These are phyloP conservation scores for Dryas alaskensis DNA, from an alignment of 306 rosid genomes.

Conservation along the genomic window DNA sequence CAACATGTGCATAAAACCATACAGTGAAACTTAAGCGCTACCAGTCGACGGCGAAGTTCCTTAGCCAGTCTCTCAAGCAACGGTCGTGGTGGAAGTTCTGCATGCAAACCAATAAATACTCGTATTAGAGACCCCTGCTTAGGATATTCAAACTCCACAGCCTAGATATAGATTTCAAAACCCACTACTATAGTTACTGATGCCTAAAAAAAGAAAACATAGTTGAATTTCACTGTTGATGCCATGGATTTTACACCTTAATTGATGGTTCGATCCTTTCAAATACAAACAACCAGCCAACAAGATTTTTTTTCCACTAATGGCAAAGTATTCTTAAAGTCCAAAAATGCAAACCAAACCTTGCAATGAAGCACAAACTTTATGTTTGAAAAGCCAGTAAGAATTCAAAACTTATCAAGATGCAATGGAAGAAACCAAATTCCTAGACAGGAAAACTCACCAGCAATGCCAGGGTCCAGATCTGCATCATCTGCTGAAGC, in stretches of 20 bases:
- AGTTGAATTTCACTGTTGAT: not conserved
- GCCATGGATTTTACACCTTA: not conserved
- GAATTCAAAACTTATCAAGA: not conserved
- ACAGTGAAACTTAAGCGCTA: conserved; percentile 25
- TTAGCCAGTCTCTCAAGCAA: conserved; percentile 81
- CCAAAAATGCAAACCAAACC: not conserved
- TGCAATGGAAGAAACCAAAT: conserved; percentile 3
- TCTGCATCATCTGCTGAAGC: conserved; percentile 97
- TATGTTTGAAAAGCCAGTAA: not conserved
- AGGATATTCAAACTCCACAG: conserved; percentile 2
- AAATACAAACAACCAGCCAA: not conserved
- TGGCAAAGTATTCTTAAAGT: not conserved
- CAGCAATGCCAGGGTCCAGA: conserved; percentile 79
- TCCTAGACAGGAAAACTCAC: conserved; percentile 38
- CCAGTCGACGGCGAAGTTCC: conserved; percentile 78
- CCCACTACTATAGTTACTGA: not conserved
- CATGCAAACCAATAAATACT: conserved; percentile 23
- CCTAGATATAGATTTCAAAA: conserved; percentile 16
- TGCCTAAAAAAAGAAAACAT: not conserved
- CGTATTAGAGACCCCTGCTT: conserved; percentile 21
- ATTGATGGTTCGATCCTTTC: conserved; percentile 6
- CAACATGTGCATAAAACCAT: not conserved
- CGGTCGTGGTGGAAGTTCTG: conserved; percentile 96
- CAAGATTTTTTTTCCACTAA: not conserved
- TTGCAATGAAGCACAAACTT: not conserved